Base-by-base conservation (phyloP, 1,139 yeast genomes). In the Yamadazyma diospyri region DNA sequence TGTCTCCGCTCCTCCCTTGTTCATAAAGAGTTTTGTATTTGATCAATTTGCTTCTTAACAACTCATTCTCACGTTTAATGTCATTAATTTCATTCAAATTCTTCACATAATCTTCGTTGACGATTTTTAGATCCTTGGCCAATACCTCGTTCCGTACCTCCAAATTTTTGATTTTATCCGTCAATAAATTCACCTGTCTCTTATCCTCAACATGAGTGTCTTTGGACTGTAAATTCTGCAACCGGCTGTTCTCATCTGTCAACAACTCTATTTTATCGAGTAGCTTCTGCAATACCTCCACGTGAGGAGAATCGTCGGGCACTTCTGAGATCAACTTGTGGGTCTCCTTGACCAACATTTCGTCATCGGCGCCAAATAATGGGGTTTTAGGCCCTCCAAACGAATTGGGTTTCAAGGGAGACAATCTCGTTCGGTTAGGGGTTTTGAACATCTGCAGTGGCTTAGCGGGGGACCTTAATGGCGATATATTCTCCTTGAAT, bases 11-110 rank as follows among this genome's bases (percentile, higher is more conserved):
- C 17, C 13, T 21, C 9, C 11, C 25, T 7, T 11, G 25, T 29
- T 56, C 63, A 26, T 61, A 58, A 23, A 62, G 46, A 6, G 39
- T 44, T 42, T 60, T 61, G 34, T 64, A 64, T 45, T 64, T 64
- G 27, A 51, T 48, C 35, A 64, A 51, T 38, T 64, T 64, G 15
- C 51, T 53, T 18, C 69, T 46, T 24, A 64, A 50, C 19, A 62
- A 46, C 10, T 44, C 55, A 32, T 59, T 61, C 35, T 62, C 68
- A 16, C 50, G 43, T 28, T 39, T 40, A 25, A 56, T 36, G 11
- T 41, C 49, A 13, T 53, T 40, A 27, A 42, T 40, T 19, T 46
- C 53, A 21, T 44, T 41, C 21, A 43, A 43, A 29, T 43, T 35
- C 26, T 30, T 44, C 33, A 32, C 37, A 31, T 50, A 46, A 29